Percentiles rank a stretch among this genome's conserved stretches.
phyloP scores from a whole-genome alignment of 176 grass and related monocot genomes.

The Miscanthus lutarioriparius region DNA sequence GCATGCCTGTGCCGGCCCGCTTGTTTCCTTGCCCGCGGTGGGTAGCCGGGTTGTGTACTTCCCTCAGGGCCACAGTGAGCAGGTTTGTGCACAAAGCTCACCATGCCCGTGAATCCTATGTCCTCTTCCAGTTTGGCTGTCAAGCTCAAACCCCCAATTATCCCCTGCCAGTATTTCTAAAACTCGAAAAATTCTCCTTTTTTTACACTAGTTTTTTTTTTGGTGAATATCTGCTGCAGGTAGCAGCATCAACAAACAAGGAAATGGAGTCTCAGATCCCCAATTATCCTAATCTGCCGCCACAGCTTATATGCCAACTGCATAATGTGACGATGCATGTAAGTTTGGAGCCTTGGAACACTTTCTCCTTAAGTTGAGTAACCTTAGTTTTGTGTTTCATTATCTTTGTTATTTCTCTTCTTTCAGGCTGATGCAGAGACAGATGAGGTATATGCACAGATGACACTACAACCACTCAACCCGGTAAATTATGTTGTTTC shows the following conservation, averaged over 20 bases:
- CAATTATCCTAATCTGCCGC: constrained; percentile 84
- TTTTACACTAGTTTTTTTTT: neutral
- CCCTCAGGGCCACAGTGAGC: constrained; percentile 97
- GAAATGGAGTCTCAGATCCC: constrained; percentile 96
- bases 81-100: constrained; percentile 52
- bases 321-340: constrained; percentile 99
- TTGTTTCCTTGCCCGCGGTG: constrained; percentile 82
- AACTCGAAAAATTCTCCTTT: neutral
- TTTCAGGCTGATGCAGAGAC: constrained; percentile 90
- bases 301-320: constrained; percentile 93
- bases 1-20: constrained; percentile 99
- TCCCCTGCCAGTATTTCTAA: neutral
- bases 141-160: constrained; percentile 20
- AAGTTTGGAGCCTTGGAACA: constrained; percentile 28
- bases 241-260: constrained; percentile 95
- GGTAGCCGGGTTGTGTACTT: constrained; percentile 96
- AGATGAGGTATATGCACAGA: constrained; percentile 97
- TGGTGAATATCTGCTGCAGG: constrained; percentile 48
- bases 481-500: constrained; percentile 56
- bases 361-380: neutral
- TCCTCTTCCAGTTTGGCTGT: neutral
- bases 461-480: constrained; percentile 90
- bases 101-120: constrained; percentile 17
- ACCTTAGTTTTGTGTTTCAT: constrained; percentile 11
- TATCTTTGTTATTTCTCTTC: constrained; percentile 7